A percentile compares a stretch with the other conserved stretches of the same genome.
Conservation (phyloP, 2,329 filamentous ascomycete genomes). For the Clonostachys sp. region DNA sequence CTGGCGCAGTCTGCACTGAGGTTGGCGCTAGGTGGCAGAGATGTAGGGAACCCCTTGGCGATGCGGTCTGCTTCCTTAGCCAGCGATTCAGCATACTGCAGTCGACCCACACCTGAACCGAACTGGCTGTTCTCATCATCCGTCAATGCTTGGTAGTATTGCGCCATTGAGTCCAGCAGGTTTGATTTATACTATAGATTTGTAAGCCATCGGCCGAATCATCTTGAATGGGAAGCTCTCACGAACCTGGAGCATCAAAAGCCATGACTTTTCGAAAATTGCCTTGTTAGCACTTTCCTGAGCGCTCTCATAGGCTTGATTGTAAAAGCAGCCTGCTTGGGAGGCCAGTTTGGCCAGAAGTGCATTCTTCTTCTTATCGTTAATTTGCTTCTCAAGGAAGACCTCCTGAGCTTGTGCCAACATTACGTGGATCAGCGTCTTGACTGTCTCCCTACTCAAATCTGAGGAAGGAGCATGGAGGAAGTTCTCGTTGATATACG, state of each 20-base stretch:
- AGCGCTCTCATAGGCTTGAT: constrained; percentile 81
- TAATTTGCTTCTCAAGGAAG: constrained; percentile 92
- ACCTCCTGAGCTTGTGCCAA: constrained; percentile 96
- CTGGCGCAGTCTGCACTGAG: constrained; percentile 73
- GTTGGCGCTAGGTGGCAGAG: constrained; percentile 77
- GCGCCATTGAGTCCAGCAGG: constrained; percentile 79
- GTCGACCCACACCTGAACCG: constrained; percentile 76
- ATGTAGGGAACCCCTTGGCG: constrained; percentile 75
- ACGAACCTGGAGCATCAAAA: constrained; percentile 71
- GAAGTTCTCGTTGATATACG: constrained; percentile 99
- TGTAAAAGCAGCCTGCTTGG: constrained; percentile 84
- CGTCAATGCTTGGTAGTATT: constrained; percentile 88
- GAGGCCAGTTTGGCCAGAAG: constrained; percentile 89
- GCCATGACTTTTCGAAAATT: constrained; percentile 93
- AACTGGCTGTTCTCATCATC: constrained; percentile 88
- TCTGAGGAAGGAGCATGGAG: constrained; percentile 96
- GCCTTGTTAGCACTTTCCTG: constrained; percentile 89
- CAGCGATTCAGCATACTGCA: constrained; percentile 74
- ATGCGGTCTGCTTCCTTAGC: constrained; percentile 74
- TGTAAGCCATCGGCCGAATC: background rate
- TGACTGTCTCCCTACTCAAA: constrained; percentile 90
- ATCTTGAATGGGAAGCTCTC: background rate
- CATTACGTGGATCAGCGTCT: constrained; percentile 87
- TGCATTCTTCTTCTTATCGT: constrained; percentile 88
- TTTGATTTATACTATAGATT: constrained; percentile 65